These are phyloP conservation scores for Geranium incanum DNA, from an alignment of 441 rosid genomes.

Conservation along the genomic window DNA sequence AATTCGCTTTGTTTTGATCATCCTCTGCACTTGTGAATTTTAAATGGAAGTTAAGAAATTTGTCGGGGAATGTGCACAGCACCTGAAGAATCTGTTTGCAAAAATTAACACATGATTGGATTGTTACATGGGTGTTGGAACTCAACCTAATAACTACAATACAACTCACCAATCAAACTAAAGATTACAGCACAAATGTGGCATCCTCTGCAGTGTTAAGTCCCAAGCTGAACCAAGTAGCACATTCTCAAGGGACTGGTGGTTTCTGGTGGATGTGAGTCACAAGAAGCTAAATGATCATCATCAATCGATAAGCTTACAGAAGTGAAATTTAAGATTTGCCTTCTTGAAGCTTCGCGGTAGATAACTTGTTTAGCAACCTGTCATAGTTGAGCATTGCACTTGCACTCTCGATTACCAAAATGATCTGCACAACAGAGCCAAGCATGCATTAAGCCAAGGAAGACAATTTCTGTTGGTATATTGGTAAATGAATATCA, in stretches of 20 bases:
- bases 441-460: background rate
- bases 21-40: background rate
- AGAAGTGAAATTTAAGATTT: conserved; percentile 23
- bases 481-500: background rate
- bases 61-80: background rate
- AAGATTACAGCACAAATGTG: conserved; percentile 3
- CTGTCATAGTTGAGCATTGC: conserved; percentile 83
- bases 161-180: background rate
- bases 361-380: conserved; percentile 35
- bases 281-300: background rate
- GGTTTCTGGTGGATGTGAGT: background rate
- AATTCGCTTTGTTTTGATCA: background rate
- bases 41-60: no score
- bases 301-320: background rate
- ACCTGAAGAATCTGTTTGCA: background rate
- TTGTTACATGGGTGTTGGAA: conserved; percentile 1
- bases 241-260: background rate
- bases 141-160: background rate
- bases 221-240: background rate
- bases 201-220: background rate
- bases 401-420: conserved; percentile 75
- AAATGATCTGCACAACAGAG: conserved; percentile 49
- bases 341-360: conserved; percentile 25
- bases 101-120: background rate
- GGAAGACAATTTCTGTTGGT: background rate